Percentiles rank a stretch among this genome's conserved stretches.
phyloP scores from a whole-genome alignment of 2,329 filamentous ascomycete genomes.

The Monosporascus sp. region DNA sequence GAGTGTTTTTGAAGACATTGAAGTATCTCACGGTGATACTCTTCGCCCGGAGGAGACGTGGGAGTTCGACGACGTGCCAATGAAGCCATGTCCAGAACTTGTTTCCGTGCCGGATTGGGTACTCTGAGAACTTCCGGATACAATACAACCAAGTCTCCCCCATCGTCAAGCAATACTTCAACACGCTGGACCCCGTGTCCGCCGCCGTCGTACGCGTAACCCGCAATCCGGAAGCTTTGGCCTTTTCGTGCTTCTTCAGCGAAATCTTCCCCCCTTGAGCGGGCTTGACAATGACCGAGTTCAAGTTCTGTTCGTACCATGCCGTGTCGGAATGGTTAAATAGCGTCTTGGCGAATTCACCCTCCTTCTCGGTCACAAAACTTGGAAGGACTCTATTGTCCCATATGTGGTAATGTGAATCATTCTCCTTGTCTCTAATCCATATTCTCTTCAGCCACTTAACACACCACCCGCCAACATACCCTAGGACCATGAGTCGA shows the following conservation, averaged over 20 bases:
- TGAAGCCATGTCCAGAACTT: conserved; percentile 51
- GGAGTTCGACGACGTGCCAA: conserved; percentile 42
- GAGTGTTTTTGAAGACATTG: conserved; percentile 41
- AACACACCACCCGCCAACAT: conserved; percentile 37
- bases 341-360: conserved; percentile 39
- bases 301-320: conserved; percentile 45
- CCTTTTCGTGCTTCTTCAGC: conserved; percentile 27
- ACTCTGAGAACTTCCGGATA: conserved; percentile 3
- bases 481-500: conserved; percentile 34
- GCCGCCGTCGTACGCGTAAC: conserved; percentile 44
- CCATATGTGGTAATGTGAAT: conserved; percentile 40
- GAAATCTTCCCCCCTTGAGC: conserved; percentile 38
- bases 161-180: conserved; percentile 41
- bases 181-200: conserved; percentile 41
- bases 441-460: conserved; percentile 41
- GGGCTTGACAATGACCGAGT: conserved; percentile 38
- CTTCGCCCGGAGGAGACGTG: conserved; percentile 26
- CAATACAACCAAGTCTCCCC: conserved; percentile 33
- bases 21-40: background rate
- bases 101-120: conserved; percentile 42
- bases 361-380: conserved; percentile 43
- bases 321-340: conserved; percentile 43
- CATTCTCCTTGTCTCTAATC: conserved; percentile 35
- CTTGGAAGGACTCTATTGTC: conserved; percentile 46
- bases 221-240: conserved; percentile 37